Evolutionary conservation across 2,329 filamentous ascomycete genomes (phyloP).

Genomic region (Xylariaceae sp.): DNA sequence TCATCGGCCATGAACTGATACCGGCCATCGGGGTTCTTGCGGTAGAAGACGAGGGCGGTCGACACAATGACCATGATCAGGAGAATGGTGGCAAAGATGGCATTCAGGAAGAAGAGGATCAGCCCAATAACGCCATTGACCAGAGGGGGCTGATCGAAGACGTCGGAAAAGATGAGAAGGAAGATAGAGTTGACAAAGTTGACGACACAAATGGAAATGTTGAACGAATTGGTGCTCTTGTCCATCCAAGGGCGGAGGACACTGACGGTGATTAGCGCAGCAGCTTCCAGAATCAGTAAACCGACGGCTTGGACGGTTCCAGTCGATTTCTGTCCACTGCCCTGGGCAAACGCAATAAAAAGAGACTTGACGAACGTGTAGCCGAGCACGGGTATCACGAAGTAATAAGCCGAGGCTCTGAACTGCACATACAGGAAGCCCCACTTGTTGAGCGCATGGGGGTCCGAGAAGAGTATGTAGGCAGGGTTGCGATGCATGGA

Average conservation of each 20-base stretch:
- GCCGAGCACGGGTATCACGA: constrained; percentile 66
- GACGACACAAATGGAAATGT: constrained; percentile 74
- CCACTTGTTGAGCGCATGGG: constrained; percentile 82
- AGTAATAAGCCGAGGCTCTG: constrained; percentile 83
- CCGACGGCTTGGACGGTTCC: constrained; percentile 69
- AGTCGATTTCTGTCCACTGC: too few relatives aligned
- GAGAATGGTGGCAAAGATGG: constrained; percentile 68
- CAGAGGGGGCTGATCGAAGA: constrained; percentile 71
- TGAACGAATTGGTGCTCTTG: constrained; percentile 88
- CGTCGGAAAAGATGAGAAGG: constrained; percentile 72
- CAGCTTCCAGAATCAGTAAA: constrained; percentile 69
- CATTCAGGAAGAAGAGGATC: constrained; percentile 77
- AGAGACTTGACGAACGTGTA: constrained; percentile 75
- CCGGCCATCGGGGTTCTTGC: constrained; percentile 79
- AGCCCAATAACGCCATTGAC: constrained; percentile 80
- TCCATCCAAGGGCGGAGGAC: constrained; percentile 89
- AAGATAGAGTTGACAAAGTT: constrained; percentile 82
- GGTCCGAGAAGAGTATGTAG: constrained; percentile 85
- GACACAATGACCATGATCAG: constrained; percentile 72
- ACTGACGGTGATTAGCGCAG: constrained; percentile 63
- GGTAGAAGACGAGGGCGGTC: constrained; percentile 59
- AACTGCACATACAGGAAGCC: constrained; percentile 89
- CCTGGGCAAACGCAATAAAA: constrained; percentile 73
- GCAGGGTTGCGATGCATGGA: constrained; percentile 85
- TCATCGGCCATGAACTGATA: constrained; percentile 90